A percentile compares a stretch with the other conserved stretches of the same genome.
These are phyloP conservation scores for Cladophialophora yegresii DNA, from an alignment of 2,329 filamentous ascomycete species.

Conservation along the genomic window DNA sequence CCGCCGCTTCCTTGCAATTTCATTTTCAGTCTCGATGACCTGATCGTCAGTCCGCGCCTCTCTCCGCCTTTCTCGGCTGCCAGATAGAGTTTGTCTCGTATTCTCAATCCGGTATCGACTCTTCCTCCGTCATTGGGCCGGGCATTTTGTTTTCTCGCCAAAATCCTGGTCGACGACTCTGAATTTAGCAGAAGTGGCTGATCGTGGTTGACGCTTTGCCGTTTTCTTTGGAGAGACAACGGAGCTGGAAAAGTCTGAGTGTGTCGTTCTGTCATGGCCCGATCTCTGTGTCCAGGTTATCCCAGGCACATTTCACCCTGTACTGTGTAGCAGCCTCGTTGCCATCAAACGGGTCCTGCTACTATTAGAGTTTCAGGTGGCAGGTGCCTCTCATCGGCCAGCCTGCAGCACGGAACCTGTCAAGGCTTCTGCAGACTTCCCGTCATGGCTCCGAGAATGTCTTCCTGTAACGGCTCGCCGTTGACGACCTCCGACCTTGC, in stretches of 20 bases:
- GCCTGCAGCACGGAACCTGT: constrained; percentile 9
- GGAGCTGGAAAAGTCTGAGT: constrained; percentile 9
- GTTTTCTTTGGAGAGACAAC: constrained; percentile 8
- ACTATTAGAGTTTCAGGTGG: constrained; percentile 32
- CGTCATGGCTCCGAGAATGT: constrained; percentile 15
- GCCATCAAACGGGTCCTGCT: constrained; percentile 25
- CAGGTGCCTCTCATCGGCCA: constrained; percentile 17
- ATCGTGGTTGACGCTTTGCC: constrained; percentile 23
- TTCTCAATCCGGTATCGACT: constrained; percentile 13
- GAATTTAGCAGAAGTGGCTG: constrained; percentile 23
- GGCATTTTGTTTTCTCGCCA: constrained; percentile 21
- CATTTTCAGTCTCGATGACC: constrained; percentile 12
- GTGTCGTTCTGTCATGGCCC: constrained; percentile 13
- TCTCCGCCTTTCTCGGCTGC: constrained; percentile 21
- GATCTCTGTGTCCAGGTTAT: constrained; percentile 21
- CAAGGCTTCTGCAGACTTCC: constrained; percentile 13
- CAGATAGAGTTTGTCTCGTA: constrained; percentile 18
- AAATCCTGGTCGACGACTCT: constrained; percentile 17
- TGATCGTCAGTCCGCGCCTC: constrained; percentile 17
- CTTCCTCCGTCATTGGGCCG: constrained; percentile 5
- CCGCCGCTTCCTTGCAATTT: constrained; percentile 29
- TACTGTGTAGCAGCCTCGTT: constrained; percentile 29
- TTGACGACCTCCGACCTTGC: constrained; percentile 10
- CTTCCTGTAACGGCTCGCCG: constrained; percentile 6
- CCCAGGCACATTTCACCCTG: constrained; percentile 23